Percentiles rank a stretch among this genome's conserved stretches.
These are phyloP conservation scores for Xanthoconium stramineum DNA, from an alignment of 768 basidiomycete species.

Conservation along the genomic window DNA sequence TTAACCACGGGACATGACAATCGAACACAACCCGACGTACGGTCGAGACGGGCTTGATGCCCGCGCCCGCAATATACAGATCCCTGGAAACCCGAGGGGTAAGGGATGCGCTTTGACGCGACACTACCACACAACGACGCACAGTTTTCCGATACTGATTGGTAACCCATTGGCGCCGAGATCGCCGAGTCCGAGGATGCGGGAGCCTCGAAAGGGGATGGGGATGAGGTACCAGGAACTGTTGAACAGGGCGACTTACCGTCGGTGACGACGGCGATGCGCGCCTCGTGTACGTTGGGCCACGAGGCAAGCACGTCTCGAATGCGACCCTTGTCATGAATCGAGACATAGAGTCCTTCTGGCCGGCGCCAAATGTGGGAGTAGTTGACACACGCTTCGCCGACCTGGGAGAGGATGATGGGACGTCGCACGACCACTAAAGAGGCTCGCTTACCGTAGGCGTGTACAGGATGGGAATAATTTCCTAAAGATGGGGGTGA, in stretches of 20 bases:
- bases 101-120: background rate
- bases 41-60: slow-evolving; percentile 52
- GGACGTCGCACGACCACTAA: slow-evolving; percentile 8
- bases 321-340: slow-evolving; percentile 64
- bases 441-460: slow-evolving; percentile 49
- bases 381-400: slow-evolving; percentile 70
- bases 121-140: slow-evolving; percentile 18
- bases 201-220: slow-evolving; percentile 39
- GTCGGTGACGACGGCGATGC: slow-evolving; percentile 78
- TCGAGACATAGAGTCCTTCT: slow-evolving; percentile 60
- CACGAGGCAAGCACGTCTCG: slow-evolving; percentile 53
- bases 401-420: slow-evolving; percentile 36
- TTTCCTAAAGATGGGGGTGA: slow-evolving; percentile 35
- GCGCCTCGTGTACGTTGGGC: slow-evolving; percentile 42
- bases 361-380: slow-evolving; percentile 66
- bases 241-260: slow-evolving; percentile 33
- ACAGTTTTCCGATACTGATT: slow-evolving; percentile 75
- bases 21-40: slow-evolving; percentile 15
- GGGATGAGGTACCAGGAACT: background rate
- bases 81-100: slow-evolving; percentile 34
- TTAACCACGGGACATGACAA: background rate
- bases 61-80: slow-evolving; percentile 70
- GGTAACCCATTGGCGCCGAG: slow-evolving; percentile 41
- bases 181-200: slow-evolving; percentile 68
- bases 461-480: slow-evolving; percentile 71